These are phyloP conservation scores for Trypanosoma boissoni DNA, from an alignment of 208 protist species.

Conservation along the genomic window DNA sequence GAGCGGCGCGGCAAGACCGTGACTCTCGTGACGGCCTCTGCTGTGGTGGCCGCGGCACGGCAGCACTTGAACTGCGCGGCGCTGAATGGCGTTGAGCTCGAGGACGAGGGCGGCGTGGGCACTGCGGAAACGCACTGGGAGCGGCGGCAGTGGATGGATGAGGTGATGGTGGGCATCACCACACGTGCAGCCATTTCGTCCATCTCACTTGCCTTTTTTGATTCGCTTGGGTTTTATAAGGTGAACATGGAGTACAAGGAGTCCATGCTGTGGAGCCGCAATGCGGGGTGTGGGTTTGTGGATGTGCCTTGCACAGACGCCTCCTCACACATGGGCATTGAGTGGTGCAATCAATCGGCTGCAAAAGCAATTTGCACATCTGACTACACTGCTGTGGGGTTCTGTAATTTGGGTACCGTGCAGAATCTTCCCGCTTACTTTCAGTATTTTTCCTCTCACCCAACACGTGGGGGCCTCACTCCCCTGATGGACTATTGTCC, in stretches of 20 bases:
- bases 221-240: constrained; percentile 61
- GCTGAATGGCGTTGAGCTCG: constrained; percentile 49
- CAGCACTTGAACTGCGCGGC: constrained; percentile 38
- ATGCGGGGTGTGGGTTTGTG: constrained; percentile 42
- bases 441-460: constrained; percentile 16
- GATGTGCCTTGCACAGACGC: constrained; percentile 1
- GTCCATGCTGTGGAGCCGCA: constrained; percentile 38
- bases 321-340: background rate
- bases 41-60: constrained; percentile 21
- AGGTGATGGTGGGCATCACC: constrained; percentile 73
- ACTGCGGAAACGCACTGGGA: constrained; percentile 81
- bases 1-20: constrained; percentile 5
- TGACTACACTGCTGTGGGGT: constrained; percentile 34
- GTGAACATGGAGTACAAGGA: constrained; percentile 30
- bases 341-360: constrained; percentile 15
- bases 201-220: constrained; percentile 65
- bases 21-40: constrained; percentile 19
- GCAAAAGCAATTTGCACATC: constrained; percentile 31
- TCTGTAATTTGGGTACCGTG: constrained; percentile 24
- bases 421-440: constrained; percentile 3
- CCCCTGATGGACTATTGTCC: constrained; percentile 54
- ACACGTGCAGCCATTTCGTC: constrained; percentile 31
- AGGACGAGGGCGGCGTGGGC: constrained; percentile 59
- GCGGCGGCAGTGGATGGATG: constrained; percentile 49
- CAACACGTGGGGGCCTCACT: constrained; percentile 14